Base-by-base conservation (phyloP, 2,329 filamentous ascomycete genomes). In the Hawksworthiomyces lignivorus region DNA sequence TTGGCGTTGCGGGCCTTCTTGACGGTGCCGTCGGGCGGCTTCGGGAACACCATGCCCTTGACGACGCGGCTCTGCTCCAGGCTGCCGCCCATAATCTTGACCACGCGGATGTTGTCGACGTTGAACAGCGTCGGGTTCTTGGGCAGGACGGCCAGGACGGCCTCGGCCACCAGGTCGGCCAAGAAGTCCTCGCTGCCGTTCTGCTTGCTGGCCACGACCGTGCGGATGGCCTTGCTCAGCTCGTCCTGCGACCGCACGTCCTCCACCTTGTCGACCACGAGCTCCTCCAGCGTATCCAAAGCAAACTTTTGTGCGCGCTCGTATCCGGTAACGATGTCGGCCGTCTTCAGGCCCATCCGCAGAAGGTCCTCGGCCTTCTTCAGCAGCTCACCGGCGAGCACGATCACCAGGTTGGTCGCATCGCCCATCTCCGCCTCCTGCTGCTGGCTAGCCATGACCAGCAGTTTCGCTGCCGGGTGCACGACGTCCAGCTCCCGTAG, bases 341-440 rank as follows among this genome's bases (percentile, higher is more conserved):
- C 90, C n/a, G 90, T 89, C 76, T 97, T 97, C 57, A 98, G 72
- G 24, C 94, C 94, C 87, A 98, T 90, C 48, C 92, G 80, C 56
- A 98, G 72, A 60, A 98, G 71, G 64, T 97, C 89, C 71, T 98
- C 92, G 10, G 94, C 94, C 72, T 98, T 97, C 70, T 86, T 88
- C 55, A 98, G 72, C 57, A 98, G 72, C 72, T 98, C 92, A 51
- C 94, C 92, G 5, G 92, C 92, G 48, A 98, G 72, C 41, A 98
- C 76, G 58, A 98, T 97, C 56, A 98, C 92, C 62, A 98, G 69
- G 67, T 98, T 98, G 45, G 92, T 98, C 43, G 87, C 92, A 68
- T 98, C 94, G 45, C 92, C 92, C 87, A 98, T 95, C 77, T 98
- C 92, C 31, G 89, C 81, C 65, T 98, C 94, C 68, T 98, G 94